These are phyloP conservation scores for Pontederia paniculata DNA, from an alignment of 176 grass and related monocot species.

Conservation along the genomic window DNA sequence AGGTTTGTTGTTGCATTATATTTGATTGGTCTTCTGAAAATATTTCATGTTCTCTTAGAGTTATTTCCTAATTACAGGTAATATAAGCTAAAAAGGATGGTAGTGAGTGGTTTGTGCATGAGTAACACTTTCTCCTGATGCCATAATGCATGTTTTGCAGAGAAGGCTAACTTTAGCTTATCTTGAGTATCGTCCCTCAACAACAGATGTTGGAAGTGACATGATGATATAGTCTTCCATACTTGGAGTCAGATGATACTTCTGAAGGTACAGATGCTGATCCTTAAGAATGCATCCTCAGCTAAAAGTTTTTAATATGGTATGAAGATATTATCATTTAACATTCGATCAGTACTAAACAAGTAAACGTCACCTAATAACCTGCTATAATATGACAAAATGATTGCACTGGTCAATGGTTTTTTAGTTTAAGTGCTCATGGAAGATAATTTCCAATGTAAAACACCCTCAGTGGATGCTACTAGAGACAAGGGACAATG, in stretches of 20 bases:
- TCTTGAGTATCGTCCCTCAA: slow-evolving; percentile 17
- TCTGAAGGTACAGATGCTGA: slow-evolving; percentile 26
- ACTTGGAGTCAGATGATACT: slow-evolving; percentile 16
- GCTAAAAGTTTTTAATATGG: not conserved
- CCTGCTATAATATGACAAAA: too few species aligned
- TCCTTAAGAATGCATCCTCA: slow-evolving; percentile 42
- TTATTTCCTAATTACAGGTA: slow-evolving; percentile 23
- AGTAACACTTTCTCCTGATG: slow-evolving; percentile 30
- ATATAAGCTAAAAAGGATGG: slow-evolving; percentile 34
- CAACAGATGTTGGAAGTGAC: slow-evolving; percentile 16
- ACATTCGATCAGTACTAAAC: too few species aligned
- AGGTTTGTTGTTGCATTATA: slow-evolving; percentile 25
- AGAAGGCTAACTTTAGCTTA: slow-evolving; percentile 25
- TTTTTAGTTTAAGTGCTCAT: too few species aligned
- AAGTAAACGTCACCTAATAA: too few species aligned
- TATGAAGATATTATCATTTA: not conserved
- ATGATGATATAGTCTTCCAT: slow-evolving; percentile 26
- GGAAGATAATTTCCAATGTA: too few species aligned
- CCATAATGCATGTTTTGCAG: slow-evolving; percentile 55
- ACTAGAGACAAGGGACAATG: too few species aligned
- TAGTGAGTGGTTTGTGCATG: slow-evolving; percentile 33
- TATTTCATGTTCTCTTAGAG: not conserved
- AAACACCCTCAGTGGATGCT: too few species aligned
- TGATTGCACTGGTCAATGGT: too few species aligned
- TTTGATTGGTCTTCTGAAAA: not conserved